phyloP scores from a whole-genome alignment of 345 rosid species.

The Gossypium australe region DNA sequence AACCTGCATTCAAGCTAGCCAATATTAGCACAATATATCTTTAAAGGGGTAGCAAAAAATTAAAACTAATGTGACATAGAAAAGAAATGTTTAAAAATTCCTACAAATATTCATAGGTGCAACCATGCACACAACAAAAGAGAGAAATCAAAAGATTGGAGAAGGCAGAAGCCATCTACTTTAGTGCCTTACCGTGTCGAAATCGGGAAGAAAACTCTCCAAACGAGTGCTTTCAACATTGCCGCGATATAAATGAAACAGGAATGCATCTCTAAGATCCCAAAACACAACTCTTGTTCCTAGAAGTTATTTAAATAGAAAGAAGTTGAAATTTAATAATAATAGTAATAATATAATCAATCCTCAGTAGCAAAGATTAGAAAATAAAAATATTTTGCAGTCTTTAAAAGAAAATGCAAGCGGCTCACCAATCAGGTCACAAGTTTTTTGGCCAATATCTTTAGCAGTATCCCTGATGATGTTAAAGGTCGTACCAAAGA shows the following conservation, averaged over 20 bases:
- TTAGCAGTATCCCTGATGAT: slow-evolving; percentile 60
- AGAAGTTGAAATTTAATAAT: slow-evolving; percentile 4
- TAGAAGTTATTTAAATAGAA: slow-evolving; percentile 24
- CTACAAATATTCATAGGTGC: not conserved
- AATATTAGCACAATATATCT: slow-evolving; percentile 10
- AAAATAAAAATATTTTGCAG: slow-evolving; percentile 1
- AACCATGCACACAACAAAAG: not conserved
- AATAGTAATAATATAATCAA: not conserved
- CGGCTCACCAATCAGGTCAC: slow-evolving; percentile 67
- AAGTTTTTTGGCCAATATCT: slow-evolving; percentile 49
- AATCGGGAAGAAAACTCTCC: slow-evolving; percentile 63
- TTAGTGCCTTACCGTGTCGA: slow-evolving; percentile 63
- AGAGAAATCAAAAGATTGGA: slow-evolving; percentile 9
- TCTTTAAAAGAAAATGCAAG: not conserved
- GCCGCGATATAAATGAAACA: slow-evolving; percentile 62
- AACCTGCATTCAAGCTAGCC: slow-evolving; percentile 43
- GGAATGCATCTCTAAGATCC: slow-evolving; percentile 80
- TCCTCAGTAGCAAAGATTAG: not conserved
- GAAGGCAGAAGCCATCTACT: not conserved
- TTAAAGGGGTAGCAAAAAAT: not conserved
- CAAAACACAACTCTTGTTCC: slow-evolving; percentile 81
- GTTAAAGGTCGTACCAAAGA: slow-evolving; percentile 72
- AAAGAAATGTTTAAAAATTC: not conserved
- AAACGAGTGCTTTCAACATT: slow-evolving; percentile 69
- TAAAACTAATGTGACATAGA: not conserved